Base-by-base conservation (phyloP, 352 stramenopile species). In the Saprolegnia parasitica region DNA sequence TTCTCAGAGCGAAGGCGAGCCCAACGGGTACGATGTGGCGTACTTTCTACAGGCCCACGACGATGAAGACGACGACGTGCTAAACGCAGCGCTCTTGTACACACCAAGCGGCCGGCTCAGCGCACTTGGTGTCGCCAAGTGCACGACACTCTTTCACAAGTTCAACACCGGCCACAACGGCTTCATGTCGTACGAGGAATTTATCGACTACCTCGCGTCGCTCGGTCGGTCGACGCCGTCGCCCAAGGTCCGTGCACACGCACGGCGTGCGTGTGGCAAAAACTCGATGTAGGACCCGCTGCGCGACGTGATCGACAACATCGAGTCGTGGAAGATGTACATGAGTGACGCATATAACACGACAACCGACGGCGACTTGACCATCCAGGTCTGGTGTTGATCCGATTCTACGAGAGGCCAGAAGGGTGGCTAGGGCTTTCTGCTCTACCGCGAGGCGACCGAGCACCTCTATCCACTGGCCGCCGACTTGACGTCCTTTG, bases 271-370 rank as follows among this genome's bases (percentile, higher is more conserved):
- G 10, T 18, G 15, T n/a, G n/a, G n/a, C n/a, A n/a, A n/a, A n/a
- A n/a, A 24, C 1, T 1, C 10, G 15, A 5, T 35, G 2, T 61
- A 70, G 63, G 63, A 70, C 37, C 45, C 63, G n/a, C 39, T 70
- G 39, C 8, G 18, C 9, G 11, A 42, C 23, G 74, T 89, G 60
- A 63, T 73, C 4, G 67, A 73, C 11, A 74, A 77, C 37, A 46
- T 57, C 10, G 80, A 91, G 68, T 61, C 80, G 8, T 91, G 81
- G 84, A 73, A 73, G 4, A 90, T 90, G 81, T 85, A 78, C 61
- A 88, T 83, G 77, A 85, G 65, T 65, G 84, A 90, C 46, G 56
- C 77, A 5, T 85, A 77, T 24, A 78, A 82, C 46, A 67, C 78
- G 32, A 73, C 87, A 49, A 63, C 65, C 24, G 39, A 77, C 23